Evolutionary conservation across 371 early-diverging fungal species (phyloP), one percentile per base, ranked within the genome.

Genomic region (Umbelopsis sp.): DNA sequence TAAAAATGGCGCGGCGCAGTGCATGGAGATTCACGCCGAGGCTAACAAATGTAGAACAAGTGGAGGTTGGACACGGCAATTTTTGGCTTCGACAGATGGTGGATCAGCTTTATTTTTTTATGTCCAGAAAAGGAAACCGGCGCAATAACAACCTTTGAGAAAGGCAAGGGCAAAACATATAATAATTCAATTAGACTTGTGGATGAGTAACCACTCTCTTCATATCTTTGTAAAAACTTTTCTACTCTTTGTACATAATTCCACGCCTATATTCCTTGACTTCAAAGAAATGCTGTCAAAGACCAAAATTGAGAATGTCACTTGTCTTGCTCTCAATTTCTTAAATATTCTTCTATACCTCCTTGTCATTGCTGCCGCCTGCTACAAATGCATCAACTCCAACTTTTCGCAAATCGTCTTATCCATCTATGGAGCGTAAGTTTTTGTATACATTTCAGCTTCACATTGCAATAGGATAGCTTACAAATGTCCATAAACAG

Each of bases 341-440:
- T 32, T 71, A 4, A 82, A 82, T 35, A 71, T 76, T 9, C 10
- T 57, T 44, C 50, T 74, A 7, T 80, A 74, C 68, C 8, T 75
- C 3, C 52, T 82, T 44, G 68, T 80, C 2, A 70, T 80, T 65
- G 67, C 71, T 18, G 78, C 78, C 2, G 74, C 80, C 3, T 75
- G 80, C n/a, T 37, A 71, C 12, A 82, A 82, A 63, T 76, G 74
- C 16, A 67, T 70, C 18, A 71, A 71, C 63, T 77, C 76, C 3
- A 69, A 72, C 20, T 50, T 82, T 20, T 73, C 72, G 7, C 78
- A 80, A 29, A 82, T 80, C 22, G 73, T 82, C 6, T 74, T 76
- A 68, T 50, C 72, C 20, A 74, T 82, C 48, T 80, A 82, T 69
- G 74, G 78, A 72, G 72, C 67, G 82, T 74, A 75, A 78, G 73